Base-by-base conservation (phyloP, 192 early-diverging fungal species). In the Coemansia sp. region DNA sequence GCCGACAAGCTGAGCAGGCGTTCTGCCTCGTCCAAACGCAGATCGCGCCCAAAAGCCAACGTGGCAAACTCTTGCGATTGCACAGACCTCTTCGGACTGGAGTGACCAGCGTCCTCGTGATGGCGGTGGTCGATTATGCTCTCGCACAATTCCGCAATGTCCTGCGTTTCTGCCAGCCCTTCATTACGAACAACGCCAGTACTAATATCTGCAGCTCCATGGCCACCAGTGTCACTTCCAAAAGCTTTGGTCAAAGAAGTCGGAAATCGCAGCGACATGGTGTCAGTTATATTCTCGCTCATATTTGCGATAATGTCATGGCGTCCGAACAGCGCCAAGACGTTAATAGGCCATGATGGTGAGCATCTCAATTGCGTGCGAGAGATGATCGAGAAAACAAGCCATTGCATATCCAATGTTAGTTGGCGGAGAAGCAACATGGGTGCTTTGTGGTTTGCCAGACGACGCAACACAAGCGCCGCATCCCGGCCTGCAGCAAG, bases 1-100 rank as follows among this genome's bases (percentile, higher is more conserved):
- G 62, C 48, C 0, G 51, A 30, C 28, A 41, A 49, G 16, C 62
- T 19, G 6, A 80, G 72, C 61, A 80, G 30, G 5, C 61, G 67
- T 21, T 65, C 60, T 0, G 51, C 61, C 31, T 80, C 77, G 12
- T 80, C 72, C 19, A 74, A 24, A 16, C 77, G 72, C 50, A 80
- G 60, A 27, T 80, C 77, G 30, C 65, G 52, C 10, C 57, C 60
- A n/a, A 80, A 80, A 22, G 58, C 54, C 24, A 62, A 28, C 10
- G 7, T 24, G 23, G 62, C 52, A 25, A 75, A 50, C 49, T 74
- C 78, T 7, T 38, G 59, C 26, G 64, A 53, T 32, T 60, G 38
- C 8, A 32, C 48, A 14, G 72, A 63, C 31, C 32, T 44, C 22
- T 38, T 38, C 26, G 48, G 38, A 3, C 38, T 16, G 38, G 38